Evolutionary conservation across 1,284 basidiomycete species (phyloP).

Genomic region (Apiotrichum porosum): DNA sequence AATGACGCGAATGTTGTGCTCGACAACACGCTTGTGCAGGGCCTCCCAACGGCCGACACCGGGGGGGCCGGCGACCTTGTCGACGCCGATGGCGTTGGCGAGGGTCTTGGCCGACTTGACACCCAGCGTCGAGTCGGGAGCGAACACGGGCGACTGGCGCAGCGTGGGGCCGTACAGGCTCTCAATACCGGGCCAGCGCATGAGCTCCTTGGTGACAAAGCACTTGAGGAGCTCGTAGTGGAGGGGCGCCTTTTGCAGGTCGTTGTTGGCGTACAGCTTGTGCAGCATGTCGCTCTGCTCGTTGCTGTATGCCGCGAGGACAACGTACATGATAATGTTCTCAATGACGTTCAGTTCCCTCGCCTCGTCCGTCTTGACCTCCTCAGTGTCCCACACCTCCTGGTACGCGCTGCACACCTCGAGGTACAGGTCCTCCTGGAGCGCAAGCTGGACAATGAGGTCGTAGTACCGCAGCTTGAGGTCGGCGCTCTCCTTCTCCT

Average conservation of each 20-base stretch:
- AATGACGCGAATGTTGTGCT: slow-evolving; percentile 96
- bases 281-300: slow-evolving; percentile 97
- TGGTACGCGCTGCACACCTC: slow-evolving; percentile 94
- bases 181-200: slow-evolving; percentile 98
- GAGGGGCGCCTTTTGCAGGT: slow-evolving; percentile 71
- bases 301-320: slow-evolving; percentile 89
- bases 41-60: slow-evolving; percentile 86
- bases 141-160: slow-evolving; percentile 75
- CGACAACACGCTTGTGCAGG: slow-evolving; percentile 90
- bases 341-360: slow-evolving; percentile 76
- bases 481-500: slow-evolving; percentile 81
- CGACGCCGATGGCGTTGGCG: slow-evolving; percentile 13
- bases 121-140: slow-evolving; percentile 43
- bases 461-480: slow-evolving; percentile 95
- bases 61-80: slow-evolving; percentile 12
- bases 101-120: slow-evolving; percentile 43
- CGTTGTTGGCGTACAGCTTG: slow-evolving; percentile 72
- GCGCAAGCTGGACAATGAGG: slow-evolving; percentile 89
- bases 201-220: slow-evolving; percentile 90
- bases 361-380: slow-evolving; percentile 73
- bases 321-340: slow-evolving; percentile 90
- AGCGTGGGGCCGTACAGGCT: slow-evolving; percentile 80
- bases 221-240: slow-evolving; percentile 93
- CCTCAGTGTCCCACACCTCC: slow-evolving; percentile 92
- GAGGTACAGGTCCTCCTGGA: slow-evolving; percentile 78